Evolutionary conservation across 495 filamentous ascomycete genomes (phyloP).

Genomic region (Aspergillus affinis): DNA sequence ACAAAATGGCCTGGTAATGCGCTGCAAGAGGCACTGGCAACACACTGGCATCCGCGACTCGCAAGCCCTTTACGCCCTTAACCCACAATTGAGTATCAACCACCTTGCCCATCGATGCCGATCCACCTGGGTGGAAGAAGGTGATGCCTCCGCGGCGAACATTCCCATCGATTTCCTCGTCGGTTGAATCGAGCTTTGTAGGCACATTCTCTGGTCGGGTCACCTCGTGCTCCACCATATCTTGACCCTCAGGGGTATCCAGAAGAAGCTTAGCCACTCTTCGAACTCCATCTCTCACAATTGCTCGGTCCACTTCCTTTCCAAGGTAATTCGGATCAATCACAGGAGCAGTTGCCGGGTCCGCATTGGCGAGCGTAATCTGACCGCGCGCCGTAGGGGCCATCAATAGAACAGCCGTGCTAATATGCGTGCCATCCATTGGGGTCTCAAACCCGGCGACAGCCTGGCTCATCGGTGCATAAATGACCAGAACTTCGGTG

Average conservation of each 20-base stretch:
- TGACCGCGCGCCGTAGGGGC: slow-evolving; percentile 42
- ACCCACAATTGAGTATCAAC: slow-evolving; percentile 39
- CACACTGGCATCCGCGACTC: slow-evolving; percentile 41
- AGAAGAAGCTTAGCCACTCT: slow-evolving; percentile 12
- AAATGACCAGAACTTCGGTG: slow-evolving; percentile 26
- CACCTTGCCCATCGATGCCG: slow-evolving; percentile 41
- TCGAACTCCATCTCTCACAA: slow-evolving; percentile 26
- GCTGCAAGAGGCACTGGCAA: slow-evolving; percentile 33
- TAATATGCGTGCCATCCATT: slow-evolving; percentile 40
- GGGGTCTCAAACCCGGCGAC: slow-evolving; percentile 21
- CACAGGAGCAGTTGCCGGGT: slow-evolving; percentile 29
- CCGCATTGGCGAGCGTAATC: slow-evolving; percentile 35
- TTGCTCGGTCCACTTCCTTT: slow-evolving; percentile 34
- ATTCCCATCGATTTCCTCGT: slow-evolving; percentile 33
- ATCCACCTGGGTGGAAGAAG: slow-evolving; percentile 32
- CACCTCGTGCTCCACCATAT: slow-evolving; percentile 24
- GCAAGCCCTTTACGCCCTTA: slow-evolving; percentile 35
- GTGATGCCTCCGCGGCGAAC: slow-evolving; percentile 22
- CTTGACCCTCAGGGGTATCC: slow-evolving; percentile 22
- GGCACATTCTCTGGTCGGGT: slow-evolving; percentile 19
- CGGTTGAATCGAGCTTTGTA: slow-evolving; percentile 21
- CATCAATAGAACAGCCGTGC: slow-evolving; percentile 28
- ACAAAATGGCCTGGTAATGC: slow-evolving; percentile 33
- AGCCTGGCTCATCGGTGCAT: slow-evolving; percentile 25
- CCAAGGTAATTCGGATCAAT: slow-evolving; percentile 46